Evolutionary conservation across 495 filamentous ascomycete genomes (phyloP).

Genomic region (Xylaria bambusicola): DNA sequence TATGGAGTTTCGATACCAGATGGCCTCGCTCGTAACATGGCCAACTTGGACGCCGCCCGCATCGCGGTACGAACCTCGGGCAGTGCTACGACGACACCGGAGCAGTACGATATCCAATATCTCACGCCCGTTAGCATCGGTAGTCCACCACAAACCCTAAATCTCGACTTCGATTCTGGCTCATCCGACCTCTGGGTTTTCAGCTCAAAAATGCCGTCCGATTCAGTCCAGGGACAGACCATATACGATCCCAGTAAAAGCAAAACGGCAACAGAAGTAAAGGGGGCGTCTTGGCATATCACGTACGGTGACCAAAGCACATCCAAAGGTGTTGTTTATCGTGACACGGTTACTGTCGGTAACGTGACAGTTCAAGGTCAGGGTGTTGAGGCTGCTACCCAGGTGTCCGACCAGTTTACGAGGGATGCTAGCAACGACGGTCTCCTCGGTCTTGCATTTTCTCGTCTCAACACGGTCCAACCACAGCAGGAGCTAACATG

Average conservation of each 20-base stretch:
- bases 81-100: slow-evolving; percentile 54
- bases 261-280: slow-evolving; percentile 46
- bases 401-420: slow-evolving; percentile 60
- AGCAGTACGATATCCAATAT: slow-evolving; percentile 60
- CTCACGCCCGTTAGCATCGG: slow-evolving; percentile 65
- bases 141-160: slow-evolving; percentile 50
- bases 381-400: slow-evolving; percentile 67
- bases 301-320: slow-evolving; percentile 68
- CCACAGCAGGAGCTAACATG: slow-evolving; percentile 65
- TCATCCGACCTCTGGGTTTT: slow-evolving; percentile 66
- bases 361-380: slow-evolving; percentile 60
- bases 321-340: slow-evolving; percentile 67
- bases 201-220: slow-evolving; percentile 38
- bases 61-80: slow-evolving; percentile 41
- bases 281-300: slow-evolving; percentile 63
- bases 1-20: slow-evolving; percentile 48
- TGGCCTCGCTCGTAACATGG: slow-evolving; percentile 35
- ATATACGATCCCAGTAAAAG: slow-evolving; percentile 54
- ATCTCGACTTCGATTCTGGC: slow-evolving; percentile 71
- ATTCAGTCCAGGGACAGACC: slow-evolving; percentile 50
- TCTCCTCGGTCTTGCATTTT: slow-evolving; percentile 71
- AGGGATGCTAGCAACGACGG: slow-evolving; percentile 64
- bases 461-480: slow-evolving; percentile 66
- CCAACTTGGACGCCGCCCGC: slow-evolving; percentile 23
- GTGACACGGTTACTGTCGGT: slow-evolving; percentile 67